Percentiles rank a stretch among this genome's conserved stretches.
Evolutionary conservation across 148 eudicot species (phyloP).

Genomic region (Cornus controversa): DNA sequence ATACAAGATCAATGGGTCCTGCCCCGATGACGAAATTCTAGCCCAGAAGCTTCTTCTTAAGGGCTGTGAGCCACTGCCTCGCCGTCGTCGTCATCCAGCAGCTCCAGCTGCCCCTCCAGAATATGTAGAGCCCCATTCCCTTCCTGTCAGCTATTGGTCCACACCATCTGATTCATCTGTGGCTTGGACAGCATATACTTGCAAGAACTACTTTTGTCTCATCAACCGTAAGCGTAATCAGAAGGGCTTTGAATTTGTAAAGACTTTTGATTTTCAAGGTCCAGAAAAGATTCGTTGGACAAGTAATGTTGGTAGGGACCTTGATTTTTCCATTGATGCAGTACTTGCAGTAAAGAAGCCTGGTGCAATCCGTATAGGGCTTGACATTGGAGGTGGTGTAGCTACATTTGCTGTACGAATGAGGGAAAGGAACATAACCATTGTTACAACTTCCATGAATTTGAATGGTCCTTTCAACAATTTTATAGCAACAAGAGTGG

Average conservation of each 20-base stretch:
- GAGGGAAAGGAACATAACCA: conserved; percentile 42
- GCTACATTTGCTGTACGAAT: conserved; percentile 48
- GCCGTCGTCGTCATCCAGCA: conserved; percentile 52
- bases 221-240: conserved; percentile 21
- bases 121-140: conserved; percentile 32
- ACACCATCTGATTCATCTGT: conserved; percentile 40
- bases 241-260: conserved; percentile 35
- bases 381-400: conserved; percentile 46
- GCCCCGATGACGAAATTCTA: conserved; percentile 46
- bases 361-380: conserved; percentile 42
- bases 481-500: conserved; percentile 40
- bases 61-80: conserved; percentile 56
- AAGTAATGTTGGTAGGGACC: not conserved
- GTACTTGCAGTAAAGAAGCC: conserved; percentile 39
- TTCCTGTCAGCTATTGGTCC: conserved; percentile 39
- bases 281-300: conserved; percentile 23
- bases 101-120: conserved; percentile 26
- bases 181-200: conserved; percentile 45
- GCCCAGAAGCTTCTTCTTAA: conserved; percentile 46
- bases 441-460: conserved; percentile 42
- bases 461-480: conserved; percentile 35
- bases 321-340: conserved; percentile 43
- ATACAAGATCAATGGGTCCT: conserved; percentile 33
- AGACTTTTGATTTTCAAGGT: conserved; percentile 36
- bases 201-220: conserved; percentile 43